phyloP scores from a whole-genome alignment of 495 filamentous ascomycete genomes.

The Xylaria venustula region DNA sequence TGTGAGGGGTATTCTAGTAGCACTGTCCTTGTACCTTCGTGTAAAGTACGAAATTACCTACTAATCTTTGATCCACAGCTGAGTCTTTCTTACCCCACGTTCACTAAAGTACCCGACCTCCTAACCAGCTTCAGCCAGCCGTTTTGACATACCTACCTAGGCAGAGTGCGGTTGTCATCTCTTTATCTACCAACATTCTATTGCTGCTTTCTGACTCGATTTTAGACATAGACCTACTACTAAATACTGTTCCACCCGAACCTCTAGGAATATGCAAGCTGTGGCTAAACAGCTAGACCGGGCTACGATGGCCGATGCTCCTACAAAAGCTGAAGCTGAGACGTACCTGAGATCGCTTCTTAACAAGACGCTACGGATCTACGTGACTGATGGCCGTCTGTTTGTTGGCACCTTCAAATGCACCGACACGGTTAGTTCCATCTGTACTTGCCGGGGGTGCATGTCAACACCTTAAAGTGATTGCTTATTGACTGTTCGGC shows the following conservation, averaged over 20 bases:
- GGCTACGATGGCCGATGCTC: slow-evolving; percentile 15
- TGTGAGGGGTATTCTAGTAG: too few relatives aligned
- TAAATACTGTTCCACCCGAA: too few relatives aligned
- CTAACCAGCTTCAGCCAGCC: too few relatives aligned
- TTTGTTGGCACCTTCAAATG: slow-evolving; percentile 92
- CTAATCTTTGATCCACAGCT: too few relatives aligned
- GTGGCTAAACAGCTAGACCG: slow-evolving; percentile 2
- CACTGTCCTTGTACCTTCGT: too few relatives aligned
- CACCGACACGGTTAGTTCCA: slow-evolving; percentile 74
- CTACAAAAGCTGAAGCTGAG: slow-evolving; percentile 34
- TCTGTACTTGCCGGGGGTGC: background rate
- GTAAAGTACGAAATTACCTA: background rate
- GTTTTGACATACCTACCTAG: too few relatives aligned
- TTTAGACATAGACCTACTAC: too few relatives aligned
- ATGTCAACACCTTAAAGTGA: background rate
- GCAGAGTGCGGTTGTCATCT: too few relatives aligned
- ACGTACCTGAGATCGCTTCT: slow-evolving; percentile 53
- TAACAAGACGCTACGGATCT: slow-evolving; percentile 70
- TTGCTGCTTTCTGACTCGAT: too few relatives aligned
- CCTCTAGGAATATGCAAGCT: slow-evolving; percentile 5
- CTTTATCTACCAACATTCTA: too few relatives aligned
- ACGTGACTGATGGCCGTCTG: slow-evolving; percentile 80
- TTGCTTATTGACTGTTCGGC: background rate
- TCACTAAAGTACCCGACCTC: too few relatives aligned
- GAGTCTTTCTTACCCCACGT: too few relatives aligned